Evolutionary conservation across 371 early-diverging fungal species (phyloP), one percentile per base, ranked within the genome.

Genomic region (Mortierella sp.): DNA sequence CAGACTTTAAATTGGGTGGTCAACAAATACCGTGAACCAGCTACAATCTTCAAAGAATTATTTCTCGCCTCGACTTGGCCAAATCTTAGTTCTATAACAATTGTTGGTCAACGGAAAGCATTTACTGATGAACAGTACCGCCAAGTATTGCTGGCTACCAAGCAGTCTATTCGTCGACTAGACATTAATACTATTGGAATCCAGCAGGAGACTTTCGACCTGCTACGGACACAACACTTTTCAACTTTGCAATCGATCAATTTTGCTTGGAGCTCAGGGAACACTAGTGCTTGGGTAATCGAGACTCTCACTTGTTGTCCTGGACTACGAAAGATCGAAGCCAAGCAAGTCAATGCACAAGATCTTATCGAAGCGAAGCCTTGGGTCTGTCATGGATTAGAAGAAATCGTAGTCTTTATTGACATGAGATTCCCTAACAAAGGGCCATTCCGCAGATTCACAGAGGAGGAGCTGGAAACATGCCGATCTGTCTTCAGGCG

Each of bases 391-490:
- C 57, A 39, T 5, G 49, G 65, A 28, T 51, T 71, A 4, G 32
- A 51, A 22, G 49, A 24, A 16, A 28, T 64, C 20, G 18, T 18
- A 20, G 37, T 49, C 1, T 64, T 60, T 28, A 71, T 71, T 35
- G 65, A 71, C 5, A 71, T 71, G 71, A 64, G 60, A 6, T 71
- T 71, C 49, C 43, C 45, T 10, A 39, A 66, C 45, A 51, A 40
- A 28, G 66, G 28, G 26, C 30, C 22, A 11, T 32, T 43, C 58
- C 66, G 66, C 5, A 39, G 39, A 22, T 39, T 66, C 26, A 43
- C 66, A 20, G 59, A 55, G 3, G 54, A 54, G n/a, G 55, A 54
- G n/a, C 0, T 10, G 11, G 18, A 54, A 54, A 11, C 10, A 54
- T 54, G 55, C 20, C 55, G 22, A 8, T 10, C 16, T 4, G 55